Percentiles rank a stretch among this genome's conserved stretches.
Conservation (phyloP, 176 grass and related monocot genomes). For the Puya raimondii region DNA sequence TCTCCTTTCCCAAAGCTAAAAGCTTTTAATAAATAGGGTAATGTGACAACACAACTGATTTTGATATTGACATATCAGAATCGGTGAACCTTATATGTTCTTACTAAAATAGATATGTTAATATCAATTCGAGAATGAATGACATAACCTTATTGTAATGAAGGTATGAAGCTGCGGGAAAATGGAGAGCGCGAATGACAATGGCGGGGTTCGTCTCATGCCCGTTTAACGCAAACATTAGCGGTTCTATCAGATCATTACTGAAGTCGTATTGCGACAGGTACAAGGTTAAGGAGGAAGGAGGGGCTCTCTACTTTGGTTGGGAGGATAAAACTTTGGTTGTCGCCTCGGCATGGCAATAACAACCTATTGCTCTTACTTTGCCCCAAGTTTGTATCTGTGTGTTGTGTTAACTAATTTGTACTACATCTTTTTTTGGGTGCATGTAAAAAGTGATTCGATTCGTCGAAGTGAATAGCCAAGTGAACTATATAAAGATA, state of each 20-base stretch:
- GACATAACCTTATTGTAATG: constrained; percentile 4
- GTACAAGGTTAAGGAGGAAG: constrained; percentile 73
- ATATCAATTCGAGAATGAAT: background rate
- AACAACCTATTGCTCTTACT: background rate
- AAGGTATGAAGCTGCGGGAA: constrained; percentile 91
- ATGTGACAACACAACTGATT: too few relatives aligned
- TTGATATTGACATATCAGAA: too few relatives aligned
- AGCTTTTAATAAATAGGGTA: background rate
- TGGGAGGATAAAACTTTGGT: constrained; percentile 87
- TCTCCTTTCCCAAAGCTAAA: background rate
- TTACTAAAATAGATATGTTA: background rate
- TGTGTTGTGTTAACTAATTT: too few relatives aligned
- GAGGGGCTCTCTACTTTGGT: constrained; percentile 71
- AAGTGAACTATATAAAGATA: too few relatives aligned
- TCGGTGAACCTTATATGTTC: too few relatives aligned
- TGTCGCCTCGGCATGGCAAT: constrained; percentile 82
- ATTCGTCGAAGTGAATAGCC: too few relatives aligned
- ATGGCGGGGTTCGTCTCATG: constrained; percentile 79
- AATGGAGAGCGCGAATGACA: constrained; percentile 91
- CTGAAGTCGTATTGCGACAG: constrained; percentile 69
- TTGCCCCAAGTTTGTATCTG: too few relatives aligned
- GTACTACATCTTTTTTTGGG: too few relatives aligned
- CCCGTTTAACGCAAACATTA: constrained; percentile 55
- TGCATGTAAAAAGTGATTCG: too few relatives aligned
- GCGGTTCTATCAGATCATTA: constrained; percentile 37